Evolutionary conservation across 176 grass and related monocot genomes (phyloP), one percentile per base, ranked within the genome.

Genomic region (Oryza glumipatula): DNA sequence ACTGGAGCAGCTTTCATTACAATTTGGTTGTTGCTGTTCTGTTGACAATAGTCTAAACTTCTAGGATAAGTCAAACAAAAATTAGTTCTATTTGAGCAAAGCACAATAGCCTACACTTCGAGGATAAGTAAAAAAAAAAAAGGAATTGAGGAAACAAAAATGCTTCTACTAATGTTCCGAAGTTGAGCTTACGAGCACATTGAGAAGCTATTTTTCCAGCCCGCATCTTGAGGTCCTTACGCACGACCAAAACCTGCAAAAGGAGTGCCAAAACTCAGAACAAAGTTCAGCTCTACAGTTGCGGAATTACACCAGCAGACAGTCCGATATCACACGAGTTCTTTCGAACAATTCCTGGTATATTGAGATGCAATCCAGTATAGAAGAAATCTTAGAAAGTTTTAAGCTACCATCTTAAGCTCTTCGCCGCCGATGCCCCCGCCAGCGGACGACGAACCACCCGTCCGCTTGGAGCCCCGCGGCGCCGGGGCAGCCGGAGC

Each of bases 171-270:
- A 26, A 41, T 58, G 41, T 13, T 9, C 17, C 24, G 24, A 26
- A 68, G 7, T 38, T 67, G 14, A 83, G 76, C 93, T 92, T 89
- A 94, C 93, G 93, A 24, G 93, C 82, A 84, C 93, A 95, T 85
- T 98, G 96, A 82, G 96, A 95, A 2, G 96, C 96, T 85, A 98
- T 95, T 84, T 98, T 98, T 21, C 96, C 96, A 76, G 81, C 77
- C 36, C 93, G 85, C 96, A 98, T 98, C 87, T 92, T 98, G 73
- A 98, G 79, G 76, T 98, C 96, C 77, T 98, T 89, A 36, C 93
- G 91, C 65, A 98, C 96, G 0, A 98, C 71, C 78, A 98, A 88
- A 84, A 98, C 96, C 94, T 96, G 85, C 69, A 96, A 24, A 63
- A 32, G 30, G n/a, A 54, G 9, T 70, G 23, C 0, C 11, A 6